Conservation (phyloP, 352 stramenopile species). For the Phytopythium montanum region DNA sequence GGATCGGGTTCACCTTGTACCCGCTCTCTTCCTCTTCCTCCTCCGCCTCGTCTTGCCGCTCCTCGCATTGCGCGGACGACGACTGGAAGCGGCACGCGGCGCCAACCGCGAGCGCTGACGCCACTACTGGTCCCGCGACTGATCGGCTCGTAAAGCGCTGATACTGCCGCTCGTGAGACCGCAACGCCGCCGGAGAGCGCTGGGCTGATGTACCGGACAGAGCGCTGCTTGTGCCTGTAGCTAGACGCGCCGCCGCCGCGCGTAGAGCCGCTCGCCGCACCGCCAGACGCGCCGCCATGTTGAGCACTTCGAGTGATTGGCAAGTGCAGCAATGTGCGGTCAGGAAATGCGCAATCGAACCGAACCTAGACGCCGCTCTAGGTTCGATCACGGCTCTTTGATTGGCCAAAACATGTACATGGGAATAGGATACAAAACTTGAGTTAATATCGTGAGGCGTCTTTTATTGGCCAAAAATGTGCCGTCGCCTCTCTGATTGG, state of each 20-base stretch:
- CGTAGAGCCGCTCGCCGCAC: conserved; percentile 4
- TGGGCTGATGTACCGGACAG: neutral
- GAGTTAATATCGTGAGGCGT: too few relatives aligned
- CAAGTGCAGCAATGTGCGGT: neutral
- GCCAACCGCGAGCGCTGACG: conserved; percentile 1
- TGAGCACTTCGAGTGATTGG: neutral
- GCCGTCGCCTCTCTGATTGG: too few relatives aligned
- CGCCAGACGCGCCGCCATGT: conserved; percentile 1
- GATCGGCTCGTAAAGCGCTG: neutral
- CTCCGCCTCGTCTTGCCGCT: neutral
- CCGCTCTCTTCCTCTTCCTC: conserved; percentile 16
- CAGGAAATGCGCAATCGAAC: too few relatives aligned
- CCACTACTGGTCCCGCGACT: conserved; percentile 1
- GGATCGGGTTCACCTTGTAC: conserved; percentile 63
- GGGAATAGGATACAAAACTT: too few relatives aligned
- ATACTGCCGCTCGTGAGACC: neutral
- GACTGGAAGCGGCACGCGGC: neutral
- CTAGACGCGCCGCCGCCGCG: neutral
- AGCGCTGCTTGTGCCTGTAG: neutral
- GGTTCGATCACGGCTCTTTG: too few relatives aligned
- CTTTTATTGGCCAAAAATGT: too few relatives aligned
- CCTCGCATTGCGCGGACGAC: conserved; percentile 17
- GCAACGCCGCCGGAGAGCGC: neutral
- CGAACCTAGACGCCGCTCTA: too few relatives aligned
- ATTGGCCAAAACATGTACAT: too few relatives aligned